Conservation (phyloP, 805 yeast species). For the Pichia manshurica region DNA sequence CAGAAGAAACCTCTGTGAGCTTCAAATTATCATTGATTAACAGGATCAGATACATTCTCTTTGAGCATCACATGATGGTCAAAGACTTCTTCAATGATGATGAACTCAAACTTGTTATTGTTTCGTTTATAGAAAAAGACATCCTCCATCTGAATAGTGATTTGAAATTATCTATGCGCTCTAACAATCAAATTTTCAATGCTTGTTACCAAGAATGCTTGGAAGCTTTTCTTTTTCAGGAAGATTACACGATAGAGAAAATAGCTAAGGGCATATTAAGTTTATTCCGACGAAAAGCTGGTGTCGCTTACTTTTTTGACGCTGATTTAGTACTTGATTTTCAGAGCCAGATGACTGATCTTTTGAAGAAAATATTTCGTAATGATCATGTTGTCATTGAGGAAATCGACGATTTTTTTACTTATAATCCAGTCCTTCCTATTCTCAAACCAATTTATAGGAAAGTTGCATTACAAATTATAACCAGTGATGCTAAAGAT, state of each 20-base stretch:
- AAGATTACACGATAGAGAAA: background rate
- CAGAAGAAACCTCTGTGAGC: slow-evolving; percentile 5
- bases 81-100: slow-evolving; percentile 1
- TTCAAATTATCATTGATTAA: slow-evolving; percentile 10
- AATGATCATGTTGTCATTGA: slow-evolving; percentile 8
- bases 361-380: slow-evolving; percentile 9
- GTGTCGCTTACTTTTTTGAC: slow-evolving; percentile 8
- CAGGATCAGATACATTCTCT: slow-evolving; percentile 7
- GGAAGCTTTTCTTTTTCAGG: background rate
- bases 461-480: slow-evolving; percentile 7
- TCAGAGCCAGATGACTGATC: slow-evolving; percentile 7
- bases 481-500: slow-evolving; percentile 2
- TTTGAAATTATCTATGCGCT: background rate
- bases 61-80: slow-evolving; percentile 7
- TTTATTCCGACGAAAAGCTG: background rate
- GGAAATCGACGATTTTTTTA: slow-evolving; percentile 21
- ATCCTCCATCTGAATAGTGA: background rate
- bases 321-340: background rate
- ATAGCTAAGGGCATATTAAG: background rate
- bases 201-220: slow-evolving; percentile 2
- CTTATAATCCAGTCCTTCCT: slow-evolving; percentile 25
- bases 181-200: slow-evolving; percentile 4
- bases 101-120: background rate
- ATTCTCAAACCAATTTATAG: slow-evolving; percentile 21
- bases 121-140: background rate